These are phyloP conservation scores for Taphrina sp. DNA, from an alignment of 1,139 yeast species.

Conservation along the genomic window DNA sequence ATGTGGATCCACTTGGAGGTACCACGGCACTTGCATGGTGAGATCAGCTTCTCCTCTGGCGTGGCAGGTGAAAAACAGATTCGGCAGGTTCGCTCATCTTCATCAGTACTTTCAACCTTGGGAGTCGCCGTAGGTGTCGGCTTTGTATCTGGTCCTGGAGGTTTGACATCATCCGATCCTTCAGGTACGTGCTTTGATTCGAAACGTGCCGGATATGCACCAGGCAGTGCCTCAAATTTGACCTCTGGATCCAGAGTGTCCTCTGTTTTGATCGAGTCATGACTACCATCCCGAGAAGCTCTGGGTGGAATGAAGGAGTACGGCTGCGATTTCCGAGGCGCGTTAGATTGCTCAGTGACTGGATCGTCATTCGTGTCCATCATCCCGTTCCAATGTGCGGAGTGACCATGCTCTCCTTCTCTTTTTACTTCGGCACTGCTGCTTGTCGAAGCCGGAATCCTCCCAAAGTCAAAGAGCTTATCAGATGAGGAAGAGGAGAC, in stretches of 20 bases:
- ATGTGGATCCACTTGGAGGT: constrained; percentile 29
- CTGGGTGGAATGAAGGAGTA: neutral
- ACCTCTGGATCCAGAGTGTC: neutral
- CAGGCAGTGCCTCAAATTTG: neutral
- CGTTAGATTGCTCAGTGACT: neutral
- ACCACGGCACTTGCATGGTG: constrained; percentile 29
- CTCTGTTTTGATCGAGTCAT: neutral
- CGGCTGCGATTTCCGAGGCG: neutral
- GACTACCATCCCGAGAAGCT: neutral
- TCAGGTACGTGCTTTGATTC: neutral
- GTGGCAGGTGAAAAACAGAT: constrained; percentile 22
- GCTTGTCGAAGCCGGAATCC: neutral
- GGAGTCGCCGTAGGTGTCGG: neutral
- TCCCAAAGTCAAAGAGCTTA: neutral
- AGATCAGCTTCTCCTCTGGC: constrained; percentile 22
- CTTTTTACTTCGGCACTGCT: neutral
- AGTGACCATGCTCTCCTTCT: neutral
- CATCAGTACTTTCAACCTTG: neutral
- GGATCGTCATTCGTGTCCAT: neutral
- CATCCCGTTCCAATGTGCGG: neutral
- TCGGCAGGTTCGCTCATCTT: constrained; percentile 31
- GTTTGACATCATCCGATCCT: neutral
- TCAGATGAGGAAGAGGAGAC: neutral
- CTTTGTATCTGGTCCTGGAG: neutral
- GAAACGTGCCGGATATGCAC: neutral